Conservation (phyloP, 495 filamentous ascomycete species). For the Gamarada debralockiae region DNA sequence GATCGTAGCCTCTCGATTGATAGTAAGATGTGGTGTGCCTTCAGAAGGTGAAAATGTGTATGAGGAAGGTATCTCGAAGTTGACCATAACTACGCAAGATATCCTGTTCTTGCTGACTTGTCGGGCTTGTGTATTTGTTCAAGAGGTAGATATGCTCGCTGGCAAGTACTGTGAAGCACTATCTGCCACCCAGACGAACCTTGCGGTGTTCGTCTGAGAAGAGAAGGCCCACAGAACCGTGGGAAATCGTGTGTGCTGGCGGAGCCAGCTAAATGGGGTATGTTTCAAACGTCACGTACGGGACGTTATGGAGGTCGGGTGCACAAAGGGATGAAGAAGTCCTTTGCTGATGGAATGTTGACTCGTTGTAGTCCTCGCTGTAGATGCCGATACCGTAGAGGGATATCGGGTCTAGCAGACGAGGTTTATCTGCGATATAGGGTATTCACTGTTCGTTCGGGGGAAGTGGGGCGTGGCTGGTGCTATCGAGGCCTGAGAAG, state of each 20-base stretch:
- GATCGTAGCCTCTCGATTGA: slow-evolving; percentile 92
- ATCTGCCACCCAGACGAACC: slow-evolving; percentile 87
- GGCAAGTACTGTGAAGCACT: slow-evolving; percentile 53
- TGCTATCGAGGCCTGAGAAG: slow-evolving; percentile 84
- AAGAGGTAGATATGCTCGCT: slow-evolving; percentile 5
- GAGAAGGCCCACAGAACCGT: slow-evolving; percentile 87
- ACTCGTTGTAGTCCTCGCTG: slow-evolving; percentile 60
- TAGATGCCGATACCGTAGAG: slow-evolving; percentile 79
- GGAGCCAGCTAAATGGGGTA: slow-evolving; percentile 45
- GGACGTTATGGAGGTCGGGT: slow-evolving; percentile 85
- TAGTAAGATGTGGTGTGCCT: slow-evolving; percentile 83
- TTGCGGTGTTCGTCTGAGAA: slow-evolving; percentile 83
- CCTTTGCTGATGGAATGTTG: slow-evolving; percentile 85
- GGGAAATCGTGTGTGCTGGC: slow-evolving; percentile 43
- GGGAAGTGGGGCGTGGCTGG: slow-evolving; percentile 30
- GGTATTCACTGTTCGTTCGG: slow-evolving; percentile 1
- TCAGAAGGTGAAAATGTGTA: slow-evolving; percentile 77
- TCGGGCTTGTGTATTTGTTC: not conserved
- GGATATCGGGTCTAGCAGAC: slow-evolving; percentile 91
- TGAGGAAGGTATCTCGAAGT: slow-evolving; percentile 70
- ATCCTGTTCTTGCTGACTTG: slow-evolving; percentile 13
- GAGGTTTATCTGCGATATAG: slow-evolving; percentile 63
- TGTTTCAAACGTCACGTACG: slow-evolving; percentile 49
- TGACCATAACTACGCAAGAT: slow-evolving; percentile 67
- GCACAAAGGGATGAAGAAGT: slow-evolving; percentile 76